Evolutionary conservation across 148 eudicot genomes (phyloP), one percentile per base, ranked within the genome.

Genomic region (Pouteria glomerata): DNA sequence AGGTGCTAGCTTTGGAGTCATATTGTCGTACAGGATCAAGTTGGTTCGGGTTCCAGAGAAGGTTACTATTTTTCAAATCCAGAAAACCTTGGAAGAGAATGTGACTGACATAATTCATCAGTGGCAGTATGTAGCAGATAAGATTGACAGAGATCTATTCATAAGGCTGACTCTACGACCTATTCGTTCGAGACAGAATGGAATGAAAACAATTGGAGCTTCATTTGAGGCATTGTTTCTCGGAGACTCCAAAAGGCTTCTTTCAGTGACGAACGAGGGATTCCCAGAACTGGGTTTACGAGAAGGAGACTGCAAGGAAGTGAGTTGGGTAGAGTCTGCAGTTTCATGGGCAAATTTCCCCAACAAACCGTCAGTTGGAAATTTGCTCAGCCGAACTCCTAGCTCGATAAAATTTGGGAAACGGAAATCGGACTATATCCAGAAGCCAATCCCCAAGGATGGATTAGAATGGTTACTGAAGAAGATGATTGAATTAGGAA

Each of bases 1-100:
- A 45, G 78, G 78, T 13, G 75, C 80, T 59, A 82, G 82, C 62
- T 82, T 75, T 52, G 80, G 80, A 11, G 80, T 79, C 35, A 60
- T 71, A 27, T 66, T 72, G 23, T 74, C 79, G 16, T 72, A 63
- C 42, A 76, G 70, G 39, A 35, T 82, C 12, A 53, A 60, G 1
- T 59, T 82, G 3, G 82, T 80, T 65, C 39, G 42, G 7, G 73
- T 80, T 66, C 82, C 82, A 11, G 30, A 21, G 1, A 63, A 14
- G 6, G 82, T 82, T 8, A 64, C 80, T 18, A 82, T 79, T 4
- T 79, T 79, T 59, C 33, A 30, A 18, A 80, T 82, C 60, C 13
- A 7, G 51, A 76, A 69, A 58, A 63, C 66, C 47, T 23, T 33
- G 52, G 69, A 69, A 19, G 75, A 78, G 24, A 78, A 74, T 44